phyloP scores from a whole-genome alignment of 495 filamentous ascomycete species.

The Talaromyces adpressus region DNA sequence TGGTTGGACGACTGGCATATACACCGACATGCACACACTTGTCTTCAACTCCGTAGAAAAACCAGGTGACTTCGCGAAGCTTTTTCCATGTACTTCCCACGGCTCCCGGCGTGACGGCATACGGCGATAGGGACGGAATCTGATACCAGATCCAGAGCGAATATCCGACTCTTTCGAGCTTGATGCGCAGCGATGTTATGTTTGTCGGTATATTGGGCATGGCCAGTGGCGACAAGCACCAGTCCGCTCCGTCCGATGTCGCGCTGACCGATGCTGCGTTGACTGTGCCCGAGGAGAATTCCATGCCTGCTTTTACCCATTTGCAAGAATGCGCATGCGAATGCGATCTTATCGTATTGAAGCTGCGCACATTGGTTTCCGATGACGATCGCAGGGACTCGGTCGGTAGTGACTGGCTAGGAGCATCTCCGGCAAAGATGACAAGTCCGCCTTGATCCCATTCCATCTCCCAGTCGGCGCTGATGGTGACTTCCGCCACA shows the following conservation, averaged over 20 bases:
- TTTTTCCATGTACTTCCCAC: conserved; percentile 48
- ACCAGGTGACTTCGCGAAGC: conserved; percentile 52
- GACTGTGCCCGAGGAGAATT: conserved; percentile 44
- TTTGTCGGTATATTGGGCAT: conserved; percentile 14
- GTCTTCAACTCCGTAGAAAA: conserved; percentile 54
- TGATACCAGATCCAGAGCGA: conserved; percentile 54
- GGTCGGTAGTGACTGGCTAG: conserved; percentile 40
- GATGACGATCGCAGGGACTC: conserved; percentile 12
- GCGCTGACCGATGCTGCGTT: conserved; percentile 50
- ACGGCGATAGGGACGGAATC: conserved; percentile 30
- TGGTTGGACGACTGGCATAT: conserved; percentile 48
- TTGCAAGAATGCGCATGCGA: conserved; percentile 29
- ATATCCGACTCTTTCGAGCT: conserved; percentile 51
- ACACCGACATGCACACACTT: conserved; percentile 51
- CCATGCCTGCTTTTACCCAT: conserved; percentile 55
- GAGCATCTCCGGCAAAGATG: conserved; percentile 66
- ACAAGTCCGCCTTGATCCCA: conserved; percentile 67
- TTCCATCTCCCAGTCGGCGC: conserved; percentile 52
- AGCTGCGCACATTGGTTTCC: not conserved
- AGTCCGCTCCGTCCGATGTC: conserved; percentile 50
- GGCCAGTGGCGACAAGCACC: conserved; percentile 43
- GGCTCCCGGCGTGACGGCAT: conserved; percentile 28
- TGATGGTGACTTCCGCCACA: conserved; percentile 52
- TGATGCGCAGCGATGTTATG: conserved; percentile 43
- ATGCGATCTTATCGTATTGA: not conserved